Conservation (phyloP, 106 monocot species). For the Dendrobium huoshanense region DNA sequence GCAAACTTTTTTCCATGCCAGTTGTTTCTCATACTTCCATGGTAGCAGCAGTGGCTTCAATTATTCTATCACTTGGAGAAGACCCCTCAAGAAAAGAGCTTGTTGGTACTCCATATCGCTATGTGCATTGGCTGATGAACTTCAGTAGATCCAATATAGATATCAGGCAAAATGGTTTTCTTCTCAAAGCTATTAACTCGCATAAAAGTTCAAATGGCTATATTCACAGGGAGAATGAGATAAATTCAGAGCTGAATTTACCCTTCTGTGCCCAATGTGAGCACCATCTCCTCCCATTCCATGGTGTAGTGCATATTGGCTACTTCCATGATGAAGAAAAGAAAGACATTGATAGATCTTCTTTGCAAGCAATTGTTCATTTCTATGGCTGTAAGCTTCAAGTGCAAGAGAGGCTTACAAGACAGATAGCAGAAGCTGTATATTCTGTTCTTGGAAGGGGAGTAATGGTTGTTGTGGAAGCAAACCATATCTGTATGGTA, state of each 20-base stretch:
- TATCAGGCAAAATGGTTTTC: slow-evolving; percentile 31
- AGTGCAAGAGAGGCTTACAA: slow-evolving; percentile 90
- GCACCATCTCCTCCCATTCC: slow-evolving; percentile 87
- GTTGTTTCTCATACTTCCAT: slow-evolving; percentile 34
- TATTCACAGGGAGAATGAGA: slow-evolving; percentile 7
- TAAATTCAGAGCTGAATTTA: slow-evolving; percentile 54
- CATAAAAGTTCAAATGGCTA: neutral
- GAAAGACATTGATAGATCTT: slow-evolving; percentile 33
- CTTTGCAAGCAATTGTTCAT: slow-evolving; percentile 59
- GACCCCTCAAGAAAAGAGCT: slow-evolving; percentile 78
- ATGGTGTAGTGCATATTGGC: slow-evolving; percentile 83
- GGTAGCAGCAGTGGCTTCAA: slow-evolving; percentile 52
- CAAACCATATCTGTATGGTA: slow-evolving; percentile 87
- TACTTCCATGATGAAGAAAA: slow-evolving; percentile 30
- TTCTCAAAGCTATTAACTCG: slow-evolving; percentile 1
- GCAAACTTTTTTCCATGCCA: slow-evolving; percentile 1
- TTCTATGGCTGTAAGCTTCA: slow-evolving; percentile 80
- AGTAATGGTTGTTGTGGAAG: slow-evolving; percentile 92
- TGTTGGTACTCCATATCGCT: slow-evolving; percentile 68
- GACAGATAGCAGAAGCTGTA: slow-evolving; percentile 79
- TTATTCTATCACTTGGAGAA: slow-evolving; percentile 65
- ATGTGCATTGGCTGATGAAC: slow-evolving; percentile 83
- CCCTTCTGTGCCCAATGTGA: slow-evolving; percentile 90
- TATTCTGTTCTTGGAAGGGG: slow-evolving; percentile 31
- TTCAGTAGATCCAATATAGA: slow-evolving; percentile 59